Base-by-base conservation (phyloP, 345 rosid species). In the Syzygium grande region DNA sequence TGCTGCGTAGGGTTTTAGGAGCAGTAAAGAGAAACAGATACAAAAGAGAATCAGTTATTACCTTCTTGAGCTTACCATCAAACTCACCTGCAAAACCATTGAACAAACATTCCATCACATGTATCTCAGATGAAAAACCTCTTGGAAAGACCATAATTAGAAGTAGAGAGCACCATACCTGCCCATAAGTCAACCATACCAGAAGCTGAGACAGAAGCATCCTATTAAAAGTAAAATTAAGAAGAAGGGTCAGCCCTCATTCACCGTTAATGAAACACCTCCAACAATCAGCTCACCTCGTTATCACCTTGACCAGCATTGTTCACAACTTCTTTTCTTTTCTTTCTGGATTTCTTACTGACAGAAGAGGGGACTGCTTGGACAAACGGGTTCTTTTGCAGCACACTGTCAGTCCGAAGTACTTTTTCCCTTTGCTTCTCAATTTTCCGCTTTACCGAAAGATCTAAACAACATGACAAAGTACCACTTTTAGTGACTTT, bases 351-450 rank as follows among this genome's bases (percentile, higher is more conserved):
- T 49, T 84, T 88, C 90, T 93, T 95, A 38, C 88, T 89, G 89
- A 88, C 92, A 0, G 99, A 94, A 86, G 98, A 96, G 9, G 95
- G 93, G 52, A 98, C 95, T 3, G 89, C 63, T 88, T 90, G 89
- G 52, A 96, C 97, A 92, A 95, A 96, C 5, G 98, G 96, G 89
- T 98, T 98, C 89, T 92, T 93, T 89, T 94, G 93, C 30, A 98
- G 90, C 27, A 93, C 59, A 88, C 96, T 95, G 63, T 98, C 99
- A 87, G 88, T 89, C 8, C 91, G 91, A 15, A 96, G 95, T 21
- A 96, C 95, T 87, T 91, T 96, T 53, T 93, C 97, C 78, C 97
- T 94, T 49, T 89, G 92, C 85, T 98, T 98, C 92, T 95, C 98
- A 87, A 95, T 98, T 94, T 96, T 96, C 54, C 95, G 91, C 90